Evolutionary conservation across 495 filamentous ascomycete genomes (phyloP).

Genomic region (Pseudomonodictys pantanalensis): DNA sequence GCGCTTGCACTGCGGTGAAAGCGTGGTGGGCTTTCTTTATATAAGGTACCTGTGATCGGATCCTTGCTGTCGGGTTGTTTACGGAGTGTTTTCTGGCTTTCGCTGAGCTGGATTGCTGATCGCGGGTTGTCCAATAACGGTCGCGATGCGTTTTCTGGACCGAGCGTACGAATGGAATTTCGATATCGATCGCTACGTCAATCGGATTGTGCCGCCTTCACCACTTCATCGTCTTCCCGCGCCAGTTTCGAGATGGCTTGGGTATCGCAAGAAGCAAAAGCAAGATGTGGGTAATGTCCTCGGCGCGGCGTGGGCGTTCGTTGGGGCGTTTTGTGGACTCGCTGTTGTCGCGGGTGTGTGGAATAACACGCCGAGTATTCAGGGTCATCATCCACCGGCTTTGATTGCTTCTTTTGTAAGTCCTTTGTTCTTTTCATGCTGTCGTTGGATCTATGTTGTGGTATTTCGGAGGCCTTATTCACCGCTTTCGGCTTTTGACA

Average conservation of each 20-base stretch:
- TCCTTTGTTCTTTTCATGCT: background rate
- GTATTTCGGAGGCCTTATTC: too few relatives aligned
- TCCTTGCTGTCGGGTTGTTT: too few relatives aligned
- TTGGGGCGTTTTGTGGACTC: conserved; percentile 38
- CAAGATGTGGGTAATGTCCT: conserved; percentile 34
- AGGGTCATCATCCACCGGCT: conserved; percentile 30
- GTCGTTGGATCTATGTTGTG: background rate
- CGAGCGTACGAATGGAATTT: conserved; percentile 27
- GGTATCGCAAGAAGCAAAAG: conserved; percentile 31
- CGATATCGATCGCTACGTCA: conserved; percentile 38
- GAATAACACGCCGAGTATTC: conserved; percentile 24
- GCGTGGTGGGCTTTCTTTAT: too few relatives aligned
- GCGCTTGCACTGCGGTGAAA: too few relatives aligned
- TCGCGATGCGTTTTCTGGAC: background rate
- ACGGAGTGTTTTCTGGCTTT: too few relatives aligned
- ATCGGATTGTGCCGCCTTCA: conserved; percentile 34
- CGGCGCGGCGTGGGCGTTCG: conserved; percentile 30
- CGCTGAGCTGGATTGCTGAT: too few relatives aligned
- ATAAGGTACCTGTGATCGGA: too few relatives aligned
- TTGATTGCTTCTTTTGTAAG: conserved; percentile 36
- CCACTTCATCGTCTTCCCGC: conserved; percentile 32
- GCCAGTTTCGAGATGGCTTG: conserved; percentile 36
- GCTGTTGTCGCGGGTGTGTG: conserved; percentile 33
- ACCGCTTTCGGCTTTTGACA: too few relatives aligned
- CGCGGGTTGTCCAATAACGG: background rate